phyloP scores from a whole-genome alignment of 2,329 filamentous ascomycete genomes.

The Helicocarpus griseus region DNA sequence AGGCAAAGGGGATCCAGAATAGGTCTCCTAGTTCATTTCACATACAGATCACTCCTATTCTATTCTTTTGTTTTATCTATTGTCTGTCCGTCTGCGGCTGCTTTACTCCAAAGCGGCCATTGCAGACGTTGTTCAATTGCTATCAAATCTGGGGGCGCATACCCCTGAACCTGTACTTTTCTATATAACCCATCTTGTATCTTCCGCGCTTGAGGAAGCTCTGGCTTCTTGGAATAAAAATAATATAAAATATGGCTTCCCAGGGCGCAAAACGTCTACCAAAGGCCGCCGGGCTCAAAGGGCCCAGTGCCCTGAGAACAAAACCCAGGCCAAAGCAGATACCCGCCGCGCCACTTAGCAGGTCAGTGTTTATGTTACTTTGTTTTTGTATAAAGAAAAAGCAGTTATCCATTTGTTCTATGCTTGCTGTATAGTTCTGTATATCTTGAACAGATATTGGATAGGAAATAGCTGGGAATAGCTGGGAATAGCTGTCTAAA shows the following conservation, averaged over 20 bases:
- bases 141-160: no score
- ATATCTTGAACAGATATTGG: no score
- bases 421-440: no score
- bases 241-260: not conserved
- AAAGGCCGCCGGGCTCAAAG: not conserved
- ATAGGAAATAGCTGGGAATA: no score
- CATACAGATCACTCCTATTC: not conserved
- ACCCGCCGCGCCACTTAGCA: constrained; percentile 3
- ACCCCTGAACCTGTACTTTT: not conserved
- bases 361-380: constrained; percentile 6
- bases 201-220: not conserved
- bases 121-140: not conserved
- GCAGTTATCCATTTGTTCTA: not conserved
- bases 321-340: constrained; percentile 8
- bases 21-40: no score
- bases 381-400: no score
- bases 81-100: not conserved
- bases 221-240: not conserved
- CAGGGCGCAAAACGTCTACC: not conserved
- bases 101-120: not conserved
- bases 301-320: not conserved
- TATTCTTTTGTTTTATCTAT: not conserved
- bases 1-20: not conserved
- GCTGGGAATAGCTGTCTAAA: not conserved
- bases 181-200: not conserved